A percentile compares a stretch with the other conserved stretches of the same genome.
These are phyloP conservation scores for Cercospora sojina DNA, from an alignment of 2,329 filamentous ascomycete genomes.

Conservation along the genomic window DNA sequence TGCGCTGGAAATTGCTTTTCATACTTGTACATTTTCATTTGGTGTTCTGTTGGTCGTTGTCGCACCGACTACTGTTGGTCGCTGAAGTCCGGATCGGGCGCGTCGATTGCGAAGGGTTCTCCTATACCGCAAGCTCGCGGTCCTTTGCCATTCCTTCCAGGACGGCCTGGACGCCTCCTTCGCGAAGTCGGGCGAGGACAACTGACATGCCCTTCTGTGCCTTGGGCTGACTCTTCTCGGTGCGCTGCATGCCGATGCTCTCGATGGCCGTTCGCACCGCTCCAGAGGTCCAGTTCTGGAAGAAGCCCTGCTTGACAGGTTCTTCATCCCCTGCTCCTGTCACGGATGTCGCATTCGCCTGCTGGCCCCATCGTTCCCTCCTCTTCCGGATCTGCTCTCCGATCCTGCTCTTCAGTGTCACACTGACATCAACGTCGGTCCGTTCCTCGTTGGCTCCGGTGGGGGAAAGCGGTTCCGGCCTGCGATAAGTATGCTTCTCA, in stretches of 20 bases:
- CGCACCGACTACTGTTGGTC: background rate
- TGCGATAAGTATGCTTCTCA: slow-evolving; percentile 69
- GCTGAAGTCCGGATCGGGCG: background rate
- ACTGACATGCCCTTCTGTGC: slow-evolving; percentile 81
- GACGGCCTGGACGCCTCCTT: slow-evolving; percentile 66
- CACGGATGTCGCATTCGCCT: slow-evolving; percentile 41
- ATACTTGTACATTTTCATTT: slow-evolving; percentile 12
- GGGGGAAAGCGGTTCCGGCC: slow-evolving; percentile 38
- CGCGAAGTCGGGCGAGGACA: slow-evolving; percentile 69
- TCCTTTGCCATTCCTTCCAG: slow-evolving; percentile 68
- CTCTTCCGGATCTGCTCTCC: slow-evolving; percentile 65
- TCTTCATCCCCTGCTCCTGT: slow-evolving; percentile 45
- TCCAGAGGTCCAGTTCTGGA: slow-evolving; percentile 64
- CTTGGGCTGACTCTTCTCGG: slow-evolving; percentile 74
- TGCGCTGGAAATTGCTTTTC: slow-evolving; percentile 12
- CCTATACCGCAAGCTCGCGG: slow-evolving; percentile 34
- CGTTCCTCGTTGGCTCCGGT: slow-evolving; percentile 37
- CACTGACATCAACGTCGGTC: slow-evolving; percentile 71
- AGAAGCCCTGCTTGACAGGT: slow-evolving; percentile 55
- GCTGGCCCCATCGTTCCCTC: slow-evolving; percentile 43
- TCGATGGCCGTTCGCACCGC: slow-evolving; percentile 80
- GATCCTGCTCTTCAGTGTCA: slow-evolving; percentile 69
- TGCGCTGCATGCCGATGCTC: slow-evolving; percentile 72
- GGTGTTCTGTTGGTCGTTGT: background rate
- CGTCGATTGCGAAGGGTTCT: too few species aligned